phyloP scores from a whole-genome alignment of 768 basidiomycete species.

The Pisolithus orientalis region DNA sequence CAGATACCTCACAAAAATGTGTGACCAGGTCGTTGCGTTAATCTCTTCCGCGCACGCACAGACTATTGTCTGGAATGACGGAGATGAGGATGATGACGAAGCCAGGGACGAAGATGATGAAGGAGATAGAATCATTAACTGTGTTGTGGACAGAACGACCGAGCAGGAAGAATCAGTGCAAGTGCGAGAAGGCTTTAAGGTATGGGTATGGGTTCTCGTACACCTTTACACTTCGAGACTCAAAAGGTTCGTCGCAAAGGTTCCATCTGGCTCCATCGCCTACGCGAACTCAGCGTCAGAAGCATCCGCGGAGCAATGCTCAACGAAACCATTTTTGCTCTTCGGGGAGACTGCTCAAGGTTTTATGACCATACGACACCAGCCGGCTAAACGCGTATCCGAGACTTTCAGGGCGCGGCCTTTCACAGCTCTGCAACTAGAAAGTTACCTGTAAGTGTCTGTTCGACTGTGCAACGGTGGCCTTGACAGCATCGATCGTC shows the following conservation, averaged over 20 bases:
- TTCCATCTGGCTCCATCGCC: conserved; percentile 6
- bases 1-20: conserved; percentile 50
- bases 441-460: conserved; percentile 7
- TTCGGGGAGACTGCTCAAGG: conserved; percentile 31
- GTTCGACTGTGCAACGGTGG: background rate
- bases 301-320: conserved; percentile 1
- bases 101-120: conserved; percentile 13
- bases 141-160: conserved; percentile 43
- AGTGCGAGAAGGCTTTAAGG: conserved; percentile 35
- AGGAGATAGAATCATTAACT: conserved; percentile 35
- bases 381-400: conserved; percentile 3
- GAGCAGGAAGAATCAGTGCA: conserved; percentile 45
- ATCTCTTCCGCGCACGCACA: conserved; percentile 38
- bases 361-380: conserved; percentile 24
- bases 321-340: conserved; percentile 23
- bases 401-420: background rate
- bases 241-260: background rate
- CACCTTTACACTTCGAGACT: too few species aligned
- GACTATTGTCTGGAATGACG: conserved; percentile 36
- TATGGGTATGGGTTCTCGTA: conserved; percentile 23
- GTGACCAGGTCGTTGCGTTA: conserved; percentile 44
- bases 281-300: conserved; percentile 5
- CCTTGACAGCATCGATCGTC: background rate
- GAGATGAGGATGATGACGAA: conserved; percentile 14
- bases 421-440: conserved; percentile 8